Evolutionary conservation across 2,329 filamentous ascomycete species (phyloP).

Genomic region (Tothia fuscella): DNA sequence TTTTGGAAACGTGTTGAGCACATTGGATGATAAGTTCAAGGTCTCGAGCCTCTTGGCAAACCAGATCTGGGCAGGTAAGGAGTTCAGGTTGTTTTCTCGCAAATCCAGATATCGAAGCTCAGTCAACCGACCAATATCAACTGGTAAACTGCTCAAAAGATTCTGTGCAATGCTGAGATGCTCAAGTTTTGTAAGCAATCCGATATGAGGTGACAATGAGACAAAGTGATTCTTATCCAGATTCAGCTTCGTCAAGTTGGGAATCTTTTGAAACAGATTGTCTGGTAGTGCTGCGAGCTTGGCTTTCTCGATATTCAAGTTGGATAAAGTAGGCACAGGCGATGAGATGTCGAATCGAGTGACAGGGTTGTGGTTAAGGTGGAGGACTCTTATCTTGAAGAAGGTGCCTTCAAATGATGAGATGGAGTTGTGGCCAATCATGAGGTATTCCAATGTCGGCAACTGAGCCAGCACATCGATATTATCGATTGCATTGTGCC

Average conservation of each 20-base stretch:
- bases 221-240: conserved; percentile 95
- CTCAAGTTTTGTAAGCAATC: conserved; percentile 69
- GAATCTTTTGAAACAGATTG: conserved; percentile 74
- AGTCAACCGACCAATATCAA: conserved; percentile 75
- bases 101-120: conserved; percentile 82
- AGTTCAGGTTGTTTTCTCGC: conserved; percentile 83
- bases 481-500: conserved; percentile 80
- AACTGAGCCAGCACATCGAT: conserved; percentile 80
- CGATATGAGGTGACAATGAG: conserved; percentile 74
- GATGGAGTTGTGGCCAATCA: conserved; percentile 84
- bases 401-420: conserved; percentile 88
- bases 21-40: conserved; percentile 89
- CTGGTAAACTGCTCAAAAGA: conserved; percentile 67
- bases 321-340: conserved; percentile 68
- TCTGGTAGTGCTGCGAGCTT: conserved; percentile 83
- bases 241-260: conserved; percentile 75
- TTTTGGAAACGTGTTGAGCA: conserved; percentile 83
- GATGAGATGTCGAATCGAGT: conserved; percentile 80
- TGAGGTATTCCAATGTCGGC: conserved; percentile 75
- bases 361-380: conserved; percentile 88
- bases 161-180: conserved; percentile 93
- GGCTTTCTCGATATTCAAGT: conserved; percentile 79
- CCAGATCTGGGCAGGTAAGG: conserved; percentile 89
- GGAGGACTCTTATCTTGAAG: conserved; percentile 66
- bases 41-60: conserved; percentile 82